Evolutionary conservation across 495 filamentous ascomycete species (phyloP), one percentile per base, ranked within the genome.

Genomic region (Tuber brumale): DNA sequence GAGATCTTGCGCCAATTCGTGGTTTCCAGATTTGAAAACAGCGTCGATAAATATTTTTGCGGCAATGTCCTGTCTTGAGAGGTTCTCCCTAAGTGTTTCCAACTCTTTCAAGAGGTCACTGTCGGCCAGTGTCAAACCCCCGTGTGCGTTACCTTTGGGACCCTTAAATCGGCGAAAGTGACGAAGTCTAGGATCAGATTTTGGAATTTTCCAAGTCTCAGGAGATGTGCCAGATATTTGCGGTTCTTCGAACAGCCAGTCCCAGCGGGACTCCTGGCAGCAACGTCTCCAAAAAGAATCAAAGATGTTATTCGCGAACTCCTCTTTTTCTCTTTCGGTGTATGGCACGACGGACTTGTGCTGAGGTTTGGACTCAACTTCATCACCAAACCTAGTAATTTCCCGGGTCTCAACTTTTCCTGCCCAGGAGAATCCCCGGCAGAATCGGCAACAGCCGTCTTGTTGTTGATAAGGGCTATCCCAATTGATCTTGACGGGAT

Each of bases 201-300:
- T 74, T 2, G 81, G 76, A 39, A 83, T 83, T 3, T 27, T 51
- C 81, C 81, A 83, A 16, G 73, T 39, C 27, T 78, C 75, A 8
- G 71, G 44, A 10, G 45, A 41, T 43, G 77, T 27, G 37, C 77
- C 61, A 4, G 51, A 44, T n/a, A 72, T 31, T 35, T 76, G 73
- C 46, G 81, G 81, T 21, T 83, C 75, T 42, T 75, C 76, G n/a
- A 83, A 83, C n/a, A 83, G 70, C 81, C 81, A 83, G 51, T 83
- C 81, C 73, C 81, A 83, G 14, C 81, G 81, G 9, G 81, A 83
- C 69, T 83, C 81, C n/a, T 83, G 79, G 69, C 81, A 83, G 73
- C 81, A 83, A 16, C 81, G 80, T 51, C 81, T 76, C 41, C 81
- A 83, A 16, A 83, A 41, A 27, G 74, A 75, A 61, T 76, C 70